Conservation (phyloP, 768 basidiomycete genomes). For the Boletus tomentosulus region DNA sequence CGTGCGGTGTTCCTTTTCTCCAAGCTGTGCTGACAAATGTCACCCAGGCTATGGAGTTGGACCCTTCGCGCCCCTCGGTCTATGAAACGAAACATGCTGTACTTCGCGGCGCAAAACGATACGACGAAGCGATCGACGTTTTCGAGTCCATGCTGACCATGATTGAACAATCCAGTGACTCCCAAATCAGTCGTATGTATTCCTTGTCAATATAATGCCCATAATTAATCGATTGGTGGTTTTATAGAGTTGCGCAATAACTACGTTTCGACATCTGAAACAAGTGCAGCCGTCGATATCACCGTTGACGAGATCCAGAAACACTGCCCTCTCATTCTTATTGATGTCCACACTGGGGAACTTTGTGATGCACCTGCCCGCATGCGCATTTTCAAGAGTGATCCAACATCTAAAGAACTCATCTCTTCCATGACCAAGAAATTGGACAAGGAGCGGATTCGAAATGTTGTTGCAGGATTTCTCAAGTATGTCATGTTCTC, state of each 20-base stretch:
- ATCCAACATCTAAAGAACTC: background rate
- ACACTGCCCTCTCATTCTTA: background rate
- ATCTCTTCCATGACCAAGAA: slow-evolving; percentile 7
- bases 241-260: background rate
- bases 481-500: slow-evolving; percentile 12
- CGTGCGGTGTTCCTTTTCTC: background rate
- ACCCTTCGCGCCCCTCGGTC: background rate
- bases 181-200: background rate
- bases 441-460: slow-evolving; percentile 3
- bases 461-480: background rate
- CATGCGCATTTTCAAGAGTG: background rate
- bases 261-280: background rate
- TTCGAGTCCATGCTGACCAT: slow-evolving; percentile 1
- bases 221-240: background rate
- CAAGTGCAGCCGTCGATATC: background rate
- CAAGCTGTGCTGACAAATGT: background rate
- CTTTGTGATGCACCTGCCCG: background rate
- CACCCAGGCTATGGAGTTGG: background rate
- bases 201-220: background rate
- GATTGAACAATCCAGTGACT: slow-evolving; percentile 1
- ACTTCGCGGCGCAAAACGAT: background rate
- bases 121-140: slow-evolving; percentile 3
- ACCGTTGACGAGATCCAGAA: background rate
- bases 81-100: background rate
- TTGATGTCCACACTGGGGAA: background rate